These are phyloP conservation scores for Macrolepiota dolichaula DNA, from an alignment of 768 basidiomycete species.

Conservation along the genomic window DNA sequence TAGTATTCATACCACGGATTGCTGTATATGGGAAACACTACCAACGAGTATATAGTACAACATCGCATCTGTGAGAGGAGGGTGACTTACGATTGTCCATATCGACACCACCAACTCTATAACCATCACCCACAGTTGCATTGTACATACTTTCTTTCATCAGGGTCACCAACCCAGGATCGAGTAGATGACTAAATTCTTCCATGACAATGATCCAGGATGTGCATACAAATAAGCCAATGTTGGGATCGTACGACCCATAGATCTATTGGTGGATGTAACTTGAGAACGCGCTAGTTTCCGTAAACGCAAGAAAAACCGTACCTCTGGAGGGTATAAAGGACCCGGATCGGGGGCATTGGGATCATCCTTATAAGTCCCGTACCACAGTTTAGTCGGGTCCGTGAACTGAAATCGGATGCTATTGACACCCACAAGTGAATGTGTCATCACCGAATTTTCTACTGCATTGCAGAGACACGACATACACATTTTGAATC, in stretches of 20 bases:
- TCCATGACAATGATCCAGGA: slow-evolving; percentile 28
- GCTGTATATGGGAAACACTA: slow-evolving; percentile 5
- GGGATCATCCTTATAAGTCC: slow-evolving; percentile 20
- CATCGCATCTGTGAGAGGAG: not conserved
- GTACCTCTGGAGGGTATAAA: slow-evolving; percentile 14
- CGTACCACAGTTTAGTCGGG: slow-evolving; percentile 25
- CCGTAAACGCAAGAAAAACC: not conserved
- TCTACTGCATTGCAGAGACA: not conserved
- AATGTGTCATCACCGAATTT: no score
- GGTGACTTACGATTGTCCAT: slow-evolving; percentile 24
- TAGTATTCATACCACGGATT: slow-evolving; percentile 5
- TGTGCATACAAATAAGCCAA: slow-evolving; percentile 25
- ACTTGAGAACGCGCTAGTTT: not conserved
- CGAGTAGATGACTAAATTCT: slow-evolving; percentile 25
- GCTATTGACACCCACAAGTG: not conserved
- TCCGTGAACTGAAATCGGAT: slow-evolving; percentile 20
- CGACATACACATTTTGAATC: slow-evolving; percentile 21
- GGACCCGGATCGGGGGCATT: slow-evolving; percentile 15
- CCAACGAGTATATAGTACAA: not conserved
- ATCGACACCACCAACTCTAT: slow-evolving; percentile 26
- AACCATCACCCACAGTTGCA: slow-evolving; percentile 28
- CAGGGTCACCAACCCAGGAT: slow-evolving; percentile 19
- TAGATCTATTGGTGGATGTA: slow-evolving; percentile 11
- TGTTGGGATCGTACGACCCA: slow-evolving; percentile 24
- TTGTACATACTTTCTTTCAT: slow-evolving; percentile 30